Evolutionary conservation across 1,139 yeast species (phyloP).

Genomic region (Barnettozyma hawaiiensis): DNA sequence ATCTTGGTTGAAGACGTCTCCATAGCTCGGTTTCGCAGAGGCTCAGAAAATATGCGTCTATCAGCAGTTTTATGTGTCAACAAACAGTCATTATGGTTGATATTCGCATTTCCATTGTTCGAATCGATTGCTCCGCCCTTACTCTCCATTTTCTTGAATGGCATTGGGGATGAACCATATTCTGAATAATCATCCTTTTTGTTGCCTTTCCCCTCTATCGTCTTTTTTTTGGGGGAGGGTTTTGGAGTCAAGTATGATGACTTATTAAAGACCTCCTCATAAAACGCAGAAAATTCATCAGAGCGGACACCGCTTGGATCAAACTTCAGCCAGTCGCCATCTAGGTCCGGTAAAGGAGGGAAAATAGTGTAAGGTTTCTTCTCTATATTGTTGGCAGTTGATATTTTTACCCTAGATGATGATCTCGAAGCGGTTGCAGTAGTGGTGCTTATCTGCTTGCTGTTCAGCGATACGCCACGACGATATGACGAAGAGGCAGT

Average conservation of each 20-base stretch:
- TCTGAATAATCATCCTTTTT: neutral
- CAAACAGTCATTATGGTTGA: neutral
- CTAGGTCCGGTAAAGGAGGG: slow-evolving; percentile 25
- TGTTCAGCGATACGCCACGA: slow-evolving; percentile 33
- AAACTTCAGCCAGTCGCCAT: slow-evolving; percentile 22
- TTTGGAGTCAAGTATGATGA: slow-evolving; percentile 13
- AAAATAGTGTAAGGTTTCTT: slow-evolving; percentile 23
- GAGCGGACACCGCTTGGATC: slow-evolving; percentile 17
- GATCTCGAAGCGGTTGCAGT: slow-evolving; percentile 23
- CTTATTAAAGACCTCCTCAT: slow-evolving; percentile 32
- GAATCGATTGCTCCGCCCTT: neutral
- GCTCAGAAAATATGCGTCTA: slow-evolving; percentile 20
- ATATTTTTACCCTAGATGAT: slow-evolving; percentile 21
- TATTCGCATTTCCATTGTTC: neutral
- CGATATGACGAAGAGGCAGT: slow-evolving; percentile 34
- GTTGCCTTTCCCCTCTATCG: neutral
- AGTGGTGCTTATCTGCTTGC: slow-evolving; percentile 11
- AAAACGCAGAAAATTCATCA: slow-evolving; percentile 26
- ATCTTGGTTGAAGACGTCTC: slow-evolving; percentile 6
- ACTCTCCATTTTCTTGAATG: slow-evolving; percentile 3
- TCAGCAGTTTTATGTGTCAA: neutral
- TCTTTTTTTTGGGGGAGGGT: slow-evolving; percentile 8
- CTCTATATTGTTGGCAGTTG: slow-evolving; percentile 9
- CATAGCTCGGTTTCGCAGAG: neutral
- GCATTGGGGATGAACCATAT: slow-evolving; percentile 6